Conservation (phyloP, 2,329 filamentous ascomycete species). For the Scytalidium lignicola region DNA sequence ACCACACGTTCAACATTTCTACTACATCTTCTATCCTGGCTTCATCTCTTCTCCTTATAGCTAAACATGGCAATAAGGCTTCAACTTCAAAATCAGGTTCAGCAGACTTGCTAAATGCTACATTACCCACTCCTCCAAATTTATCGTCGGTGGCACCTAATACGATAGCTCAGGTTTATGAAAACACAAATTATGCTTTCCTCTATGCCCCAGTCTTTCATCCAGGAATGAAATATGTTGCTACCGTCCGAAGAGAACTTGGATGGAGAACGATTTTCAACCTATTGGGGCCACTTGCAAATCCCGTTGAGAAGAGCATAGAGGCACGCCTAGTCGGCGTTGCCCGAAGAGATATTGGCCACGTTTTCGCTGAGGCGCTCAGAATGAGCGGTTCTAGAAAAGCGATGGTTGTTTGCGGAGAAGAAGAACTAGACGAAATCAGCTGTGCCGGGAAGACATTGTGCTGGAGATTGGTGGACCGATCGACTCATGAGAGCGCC, state of each 20-base stretch:
- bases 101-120: constrained; percentile 79
- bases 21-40: constrained; percentile 92
- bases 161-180: constrained; percentile 69
- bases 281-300: constrained; percentile 84
- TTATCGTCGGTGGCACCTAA: constrained; percentile 68
- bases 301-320: constrained; percentile 77
- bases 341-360: constrained; percentile 78
- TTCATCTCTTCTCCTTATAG: constrained; percentile 76
- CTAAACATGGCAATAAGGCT: constrained; percentile 94
- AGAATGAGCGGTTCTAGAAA: constrained; percentile 71
- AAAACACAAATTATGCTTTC: constrained; percentile 84
- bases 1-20: constrained; percentile 98
- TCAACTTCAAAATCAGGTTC: constrained; percentile 95
- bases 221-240: constrained; percentile 86
- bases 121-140: constrained; percentile 66
- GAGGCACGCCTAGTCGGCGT: constrained; percentile 94
- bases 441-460: constrained; percentile 84
- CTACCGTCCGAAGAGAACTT: constrained; percentile 77
- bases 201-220: constrained; percentile 96
- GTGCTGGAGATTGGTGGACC: constrained; percentile 74
- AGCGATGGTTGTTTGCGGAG: constrained; percentile 85
- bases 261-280: constrained; percentile 98
- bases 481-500: constrained; percentile 33
- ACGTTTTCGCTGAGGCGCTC: constrained; percentile 83
- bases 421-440: constrained; percentile 92